A percentile compares a stretch with the other conserved stretches of the same genome.
These are phyloP conservation scores for Russula dissimulans DNA, from an alignment of 768 basidiomycete species.

Conservation along the genomic window DNA sequence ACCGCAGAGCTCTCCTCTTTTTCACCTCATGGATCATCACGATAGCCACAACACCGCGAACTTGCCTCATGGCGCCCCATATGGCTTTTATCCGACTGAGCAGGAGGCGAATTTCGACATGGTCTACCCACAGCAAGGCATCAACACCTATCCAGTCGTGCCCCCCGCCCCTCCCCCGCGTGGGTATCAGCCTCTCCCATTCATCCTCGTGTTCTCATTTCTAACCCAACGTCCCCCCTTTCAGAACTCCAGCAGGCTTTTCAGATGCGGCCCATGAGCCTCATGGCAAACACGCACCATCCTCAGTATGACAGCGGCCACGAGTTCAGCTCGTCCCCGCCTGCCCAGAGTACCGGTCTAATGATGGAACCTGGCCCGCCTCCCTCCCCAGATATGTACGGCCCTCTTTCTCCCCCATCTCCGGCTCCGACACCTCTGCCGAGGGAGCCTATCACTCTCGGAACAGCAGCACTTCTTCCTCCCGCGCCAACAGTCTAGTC, in stretches of 20 bases:
- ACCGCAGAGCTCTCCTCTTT: conserved; percentile 17
- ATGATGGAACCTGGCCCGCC: conserved; percentile 35
- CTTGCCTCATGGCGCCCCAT: conserved; percentile 25
- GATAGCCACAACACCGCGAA: conserved; percentile 22
- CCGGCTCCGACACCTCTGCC: conserved; percentile 83
- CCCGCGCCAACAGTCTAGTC: conserved; percentile 65
- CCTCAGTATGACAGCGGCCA: conserved; percentile 38
- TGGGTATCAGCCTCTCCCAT: conserved; percentile 45
- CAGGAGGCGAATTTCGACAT: conserved; percentile 28
- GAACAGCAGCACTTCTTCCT: conserved; percentile 73
- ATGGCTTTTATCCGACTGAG: conserved; percentile 28
- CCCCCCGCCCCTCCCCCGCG: conserved; percentile 54
- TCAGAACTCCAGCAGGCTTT: conserved; percentile 60
- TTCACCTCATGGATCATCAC: conserved; percentile 26
- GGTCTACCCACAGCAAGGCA: conserved; percentile 38
- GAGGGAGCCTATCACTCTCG: conserved; percentile 59
- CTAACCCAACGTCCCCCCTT: conserved; percentile 38
- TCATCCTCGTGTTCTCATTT: conserved; percentile 52
- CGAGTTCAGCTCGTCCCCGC: conserved; percentile 42
- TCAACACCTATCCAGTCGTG: conserved; percentile 46
- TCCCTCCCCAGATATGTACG: conserved; percentile 73
- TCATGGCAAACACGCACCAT: conserved; percentile 61
- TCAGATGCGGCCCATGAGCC: conserved; percentile 48
- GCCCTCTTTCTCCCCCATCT: conserved; percentile 79
- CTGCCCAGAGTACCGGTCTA: conserved; percentile 17